A percentile compares a stretch with the other conserved stretches of the same genome.
These are phyloP conservation scores for bread wheat (Triticum aestivum) DNA, from an alignment of 176 grass and related monocot species.

Conservation along the genomic window DNA sequence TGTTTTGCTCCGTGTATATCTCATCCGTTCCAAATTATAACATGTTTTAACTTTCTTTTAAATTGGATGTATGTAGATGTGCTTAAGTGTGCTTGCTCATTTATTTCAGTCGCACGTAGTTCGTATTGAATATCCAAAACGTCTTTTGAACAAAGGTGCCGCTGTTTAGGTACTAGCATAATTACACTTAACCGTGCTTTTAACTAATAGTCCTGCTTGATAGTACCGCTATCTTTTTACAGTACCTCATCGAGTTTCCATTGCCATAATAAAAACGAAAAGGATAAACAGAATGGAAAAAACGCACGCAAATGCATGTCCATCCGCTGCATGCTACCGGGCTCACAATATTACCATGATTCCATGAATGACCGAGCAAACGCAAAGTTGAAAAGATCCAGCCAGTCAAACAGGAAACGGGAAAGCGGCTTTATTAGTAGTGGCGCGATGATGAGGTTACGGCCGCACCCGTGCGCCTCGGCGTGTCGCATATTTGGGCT, in stretches of 20 bases:
- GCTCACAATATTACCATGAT: neutral
- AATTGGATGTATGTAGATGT: too few species aligned
- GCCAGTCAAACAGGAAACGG: neutral
- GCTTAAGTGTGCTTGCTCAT: too few species aligned
- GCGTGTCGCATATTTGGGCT: neutral
- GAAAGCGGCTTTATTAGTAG: slow-evolving; percentile 14
- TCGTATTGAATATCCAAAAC: too few species aligned
- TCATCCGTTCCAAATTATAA: too few species aligned
- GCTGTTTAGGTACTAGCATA: too few species aligned
- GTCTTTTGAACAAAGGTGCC: too few species aligned
- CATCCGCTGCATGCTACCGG: neutral
- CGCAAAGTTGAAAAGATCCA: neutral
- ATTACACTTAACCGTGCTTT: too few species aligned
- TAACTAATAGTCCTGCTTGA: too few species aligned
- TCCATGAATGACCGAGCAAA: neutral
- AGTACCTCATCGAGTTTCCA: neutral
- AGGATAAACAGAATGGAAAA: neutral
- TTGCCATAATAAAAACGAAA: neutral
- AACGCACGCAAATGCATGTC: neutral
- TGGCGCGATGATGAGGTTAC: slow-evolving; percentile 5
- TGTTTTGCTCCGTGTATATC: too few species aligned
- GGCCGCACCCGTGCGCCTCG: slow-evolving; percentile 24
- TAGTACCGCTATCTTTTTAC: neutral
- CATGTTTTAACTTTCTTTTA: too few species aligned
- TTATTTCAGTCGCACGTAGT: too few species aligned